Conservation (phyloP, 73 alveolate species). For the Paramecium tetraurelia region DNA sequence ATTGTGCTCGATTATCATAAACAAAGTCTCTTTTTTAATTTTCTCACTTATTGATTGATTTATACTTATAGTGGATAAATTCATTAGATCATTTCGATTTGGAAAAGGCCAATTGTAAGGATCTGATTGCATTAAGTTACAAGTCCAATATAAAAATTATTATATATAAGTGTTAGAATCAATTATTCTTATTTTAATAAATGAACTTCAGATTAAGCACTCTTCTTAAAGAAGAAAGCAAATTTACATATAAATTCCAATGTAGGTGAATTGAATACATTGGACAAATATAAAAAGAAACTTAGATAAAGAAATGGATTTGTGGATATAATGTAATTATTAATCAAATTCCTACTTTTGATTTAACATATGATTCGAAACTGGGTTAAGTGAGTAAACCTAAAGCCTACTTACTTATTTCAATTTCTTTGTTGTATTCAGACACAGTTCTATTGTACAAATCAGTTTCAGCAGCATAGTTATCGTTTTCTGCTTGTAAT, state of each 20-base stretch:
- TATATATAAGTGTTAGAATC: background rate
- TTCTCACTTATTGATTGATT: background rate
- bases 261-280: no score
- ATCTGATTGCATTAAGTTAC: slow-evolving; percentile 48
- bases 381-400: slow-evolving; percentile 5
- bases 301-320: background rate
- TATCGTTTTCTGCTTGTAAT: slow-evolving; percentile 49
- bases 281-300: no score
- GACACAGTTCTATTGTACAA: slow-evolving; percentile 5
- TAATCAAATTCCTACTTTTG: slow-evolving; percentile 24
- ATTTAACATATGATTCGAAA: slow-evolving; percentile 39
- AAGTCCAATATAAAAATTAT: background rate
- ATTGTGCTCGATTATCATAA: background rate
- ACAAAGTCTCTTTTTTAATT: background rate
- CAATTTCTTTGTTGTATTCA: slow-evolving; percentile 29
- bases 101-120: slow-evolving; percentile 82
- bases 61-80: slow-evolving; percentile 62
- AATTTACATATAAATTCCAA: background rate
- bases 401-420: background rate
- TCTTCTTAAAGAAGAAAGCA: no score
- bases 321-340: background rate
- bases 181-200: no score
- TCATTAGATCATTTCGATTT: slow-evolving; percentile 67
- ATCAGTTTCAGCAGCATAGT: slow-evolving; percentile 46
- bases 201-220: background rate